Base-by-base conservation (phyloP, 805 yeast species). In the Ogataea ganodermae region DNA sequence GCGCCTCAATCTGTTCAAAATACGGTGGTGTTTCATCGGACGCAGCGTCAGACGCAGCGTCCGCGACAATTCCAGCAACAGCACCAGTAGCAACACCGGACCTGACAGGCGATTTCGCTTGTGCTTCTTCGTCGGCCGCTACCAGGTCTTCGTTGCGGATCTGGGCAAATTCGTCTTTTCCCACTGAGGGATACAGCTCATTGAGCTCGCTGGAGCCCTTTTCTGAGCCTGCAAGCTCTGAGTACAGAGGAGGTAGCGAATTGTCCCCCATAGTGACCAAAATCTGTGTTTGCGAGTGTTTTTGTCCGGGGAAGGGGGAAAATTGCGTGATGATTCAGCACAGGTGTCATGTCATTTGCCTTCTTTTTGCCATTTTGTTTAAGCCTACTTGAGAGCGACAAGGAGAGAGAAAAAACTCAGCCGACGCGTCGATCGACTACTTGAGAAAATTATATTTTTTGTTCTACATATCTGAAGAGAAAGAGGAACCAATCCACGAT, bases 101-200 rank as follows among this genome's bases (percentile, higher is more conserved):
- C n/a, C n/a, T n/a, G n/a, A n/a, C n/a, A n/a, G n/a, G n/a, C n/a
- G n/a, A n/a, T n/a, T n/a, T n/a, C n/a, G n/a, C n/a, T n/a, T n/a
- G n/a, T n/a, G n/a, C n/a, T n/a, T 48, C 51, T 16, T 50, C 49
- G n/a, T 46, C 43, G n/a, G 51, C 51, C 8, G 35, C 42, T 12
- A 38, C 10, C 23, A 38, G 18, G 32, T 46, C 50, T 27, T 46
- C 50, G 14, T 42, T 33, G 4, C 42, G 35, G 30, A 44, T 44
- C 42, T 33, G 36, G 30, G n/a, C 33, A 26, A 38, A 38, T 22
- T 38, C 42, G 24, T 38, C 42, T 38, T 27, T 38, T 26, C 38
- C 38, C 12, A 46, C 43, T 17, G 53, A 28, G 38, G 56, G 56
- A 45, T 52, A 52, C 40, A 52, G 27, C 43, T 52, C 53, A 24